Conservation (phyloP, 305 asterid genomes). For the Ajuga reptans region DNA sequence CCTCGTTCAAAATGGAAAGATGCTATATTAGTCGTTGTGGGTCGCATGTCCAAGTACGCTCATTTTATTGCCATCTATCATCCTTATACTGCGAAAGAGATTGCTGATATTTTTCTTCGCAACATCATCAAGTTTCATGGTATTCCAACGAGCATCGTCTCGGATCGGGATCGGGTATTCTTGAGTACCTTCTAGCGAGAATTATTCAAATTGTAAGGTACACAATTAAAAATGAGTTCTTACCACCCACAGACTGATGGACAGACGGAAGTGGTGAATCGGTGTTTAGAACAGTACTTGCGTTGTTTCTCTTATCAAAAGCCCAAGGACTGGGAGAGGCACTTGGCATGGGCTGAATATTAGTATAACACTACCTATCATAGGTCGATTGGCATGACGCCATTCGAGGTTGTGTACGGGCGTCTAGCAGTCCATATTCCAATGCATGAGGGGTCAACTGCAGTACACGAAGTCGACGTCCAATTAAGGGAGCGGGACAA, state of each 20-base stretch:
- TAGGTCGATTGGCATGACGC: background rate
- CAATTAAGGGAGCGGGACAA: background rate
- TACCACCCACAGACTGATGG: too few relatives aligned
- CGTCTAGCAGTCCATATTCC: background rate
- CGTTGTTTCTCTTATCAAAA: too few relatives aligned
- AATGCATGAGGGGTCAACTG: background rate
- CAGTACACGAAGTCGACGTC: background rate
- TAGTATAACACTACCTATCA: background rate
- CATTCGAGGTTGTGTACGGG: background rate
- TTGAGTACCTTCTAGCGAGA: too few relatives aligned
- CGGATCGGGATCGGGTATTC: too few relatives aligned
- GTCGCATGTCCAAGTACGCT: background rate
- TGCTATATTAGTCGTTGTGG: background rate
- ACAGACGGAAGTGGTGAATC: too few relatives aligned
- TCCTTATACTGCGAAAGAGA: background rate
- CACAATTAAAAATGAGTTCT: too few relatives aligned
- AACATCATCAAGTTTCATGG: background rate
- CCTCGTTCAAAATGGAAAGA: too few relatives aligned
- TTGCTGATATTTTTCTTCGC: background rate
- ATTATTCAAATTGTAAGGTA: too few relatives aligned
- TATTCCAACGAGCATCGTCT: background rate
- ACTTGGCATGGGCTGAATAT: background rate
- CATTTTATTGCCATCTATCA: background rate
- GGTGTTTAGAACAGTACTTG: too few relatives aligned
- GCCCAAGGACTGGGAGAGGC: background rate